Evolutionary conservation across 768 basidiomycete genomes (phyloP).

Genomic region (Tylopilus sp.): DNA sequence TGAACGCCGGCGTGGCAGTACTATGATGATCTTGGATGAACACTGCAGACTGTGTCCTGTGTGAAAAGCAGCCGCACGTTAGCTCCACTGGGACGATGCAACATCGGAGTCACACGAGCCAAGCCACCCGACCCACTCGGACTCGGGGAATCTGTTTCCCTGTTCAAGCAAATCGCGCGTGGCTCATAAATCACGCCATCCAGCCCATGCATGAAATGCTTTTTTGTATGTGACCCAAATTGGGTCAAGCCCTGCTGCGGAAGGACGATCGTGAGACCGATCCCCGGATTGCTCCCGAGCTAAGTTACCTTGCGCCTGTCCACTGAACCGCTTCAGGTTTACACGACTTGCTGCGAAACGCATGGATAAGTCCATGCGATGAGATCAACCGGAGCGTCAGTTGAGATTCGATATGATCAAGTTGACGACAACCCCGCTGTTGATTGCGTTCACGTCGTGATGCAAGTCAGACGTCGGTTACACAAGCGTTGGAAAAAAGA

Average conservation of each 20-base stretch:
- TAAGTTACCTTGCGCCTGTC: not conserved
- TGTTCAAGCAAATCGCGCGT: not conserved
- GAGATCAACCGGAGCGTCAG: not conserved
- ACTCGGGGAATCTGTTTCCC: not conserved
- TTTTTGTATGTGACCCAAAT: not conserved
- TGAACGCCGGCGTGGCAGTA: not conserved
- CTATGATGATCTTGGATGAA: not conserved
- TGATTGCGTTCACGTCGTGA: not conserved
- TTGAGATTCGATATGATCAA: not conserved
- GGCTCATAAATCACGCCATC: not conserved
- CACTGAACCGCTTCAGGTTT: not conserved
- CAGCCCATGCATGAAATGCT: not conserved
- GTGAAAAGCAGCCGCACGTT: not conserved
- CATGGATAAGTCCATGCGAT: too few species aligned
- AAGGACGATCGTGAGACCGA: not conserved
- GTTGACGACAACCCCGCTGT: not conserved
- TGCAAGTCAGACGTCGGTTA: not conserved
- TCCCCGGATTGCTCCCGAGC: not conserved
- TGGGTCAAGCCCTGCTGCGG: not conserved
- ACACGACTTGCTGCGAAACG: not conserved
- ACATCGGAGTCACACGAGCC: not conserved
- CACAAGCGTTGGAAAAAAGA: not conserved
- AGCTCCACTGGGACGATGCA: not conserved
- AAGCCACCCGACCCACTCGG: not conserved
- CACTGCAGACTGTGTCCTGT: not conserved